Evolutionary conservation across 1,284 basidiomycete genomes (phyloP).

Genomic region (Ganoderma lingzhi): DNA sequence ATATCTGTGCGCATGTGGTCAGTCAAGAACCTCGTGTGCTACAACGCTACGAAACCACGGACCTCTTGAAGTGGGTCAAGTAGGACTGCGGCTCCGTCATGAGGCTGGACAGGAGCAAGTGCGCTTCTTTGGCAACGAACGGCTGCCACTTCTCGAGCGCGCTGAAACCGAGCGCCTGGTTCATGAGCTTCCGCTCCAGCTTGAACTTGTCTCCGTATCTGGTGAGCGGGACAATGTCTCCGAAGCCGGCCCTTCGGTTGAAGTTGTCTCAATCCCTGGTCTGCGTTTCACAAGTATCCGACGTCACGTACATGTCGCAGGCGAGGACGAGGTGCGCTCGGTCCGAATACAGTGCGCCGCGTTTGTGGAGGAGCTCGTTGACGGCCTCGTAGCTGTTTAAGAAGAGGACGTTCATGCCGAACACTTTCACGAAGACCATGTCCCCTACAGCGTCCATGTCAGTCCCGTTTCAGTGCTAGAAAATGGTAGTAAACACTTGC

Average conservation of each 20-base stretch:
- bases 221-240: conserved; percentile 16
- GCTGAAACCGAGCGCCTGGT: conserved; percentile 18
- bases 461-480: not conserved
- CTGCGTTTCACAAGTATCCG: not conserved
- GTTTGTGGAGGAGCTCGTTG: conserved; percentile 34
- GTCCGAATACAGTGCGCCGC: conserved; percentile 34
- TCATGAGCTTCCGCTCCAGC: conserved; percentile 21
- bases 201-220: conserved; percentile 21
- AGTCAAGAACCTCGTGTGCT: not conserved
- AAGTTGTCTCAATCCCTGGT: not conserved
- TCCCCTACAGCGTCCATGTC: conserved; percentile 1
- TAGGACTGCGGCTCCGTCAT: not conserved
- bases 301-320: conserved; percentile 16
- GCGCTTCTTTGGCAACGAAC: conserved; percentile 5
- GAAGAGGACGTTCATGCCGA: conserved; percentile 26
- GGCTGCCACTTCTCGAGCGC: conserved; percentile 22
- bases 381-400: conserved; percentile 29
- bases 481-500: not conserved
- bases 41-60: not conserved
- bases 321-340: conserved; percentile 21
- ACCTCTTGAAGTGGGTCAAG: conserved; percentile 9
- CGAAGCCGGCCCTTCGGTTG: conserved; percentile 16
- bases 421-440: conserved; percentile 8
- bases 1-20: conserved; percentile 1
- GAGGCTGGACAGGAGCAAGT: conserved; percentile 13